Base-by-base conservation (phyloP, 805 yeast species). In the Vanderwaltozyma yarrowii region DNA sequence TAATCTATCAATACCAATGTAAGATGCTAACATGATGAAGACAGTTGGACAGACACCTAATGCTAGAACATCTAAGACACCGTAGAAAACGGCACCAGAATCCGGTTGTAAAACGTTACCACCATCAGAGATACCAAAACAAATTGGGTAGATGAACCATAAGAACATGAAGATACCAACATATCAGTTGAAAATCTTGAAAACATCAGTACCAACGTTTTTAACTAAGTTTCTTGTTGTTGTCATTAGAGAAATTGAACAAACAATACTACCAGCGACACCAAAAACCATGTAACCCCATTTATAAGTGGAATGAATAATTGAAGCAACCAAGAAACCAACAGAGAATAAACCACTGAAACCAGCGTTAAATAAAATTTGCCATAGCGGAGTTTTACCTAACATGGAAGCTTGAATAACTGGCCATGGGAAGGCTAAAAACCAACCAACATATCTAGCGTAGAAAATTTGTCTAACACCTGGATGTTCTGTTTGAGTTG, bases 101-200 rank as follows among this genome's bases (percentile, higher is more conserved):
- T 74, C 78, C 30, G 76, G 75, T 49, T 67, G 71, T 42, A 76
- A 70, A 33, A 64, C 71, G 51, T 75, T 75, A 57, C 80, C 80
- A 64, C 80, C 82, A 52, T 76, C 81, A 50, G 70, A 59, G 30
- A 53, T 39, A 51, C 52, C 56, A 38, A 47, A 53, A 42, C 44
- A 35, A 23, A 52, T 38, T 43, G 53, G 51, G 42, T 52, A 52
- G 43, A 74, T 59, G 36, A 72, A 52, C 73, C 75, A 68, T 26
- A 73, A 50, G 38, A 49, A 44, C 38, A 45, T 52, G 42, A 52
- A 59, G 30, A 53, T 39, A 51, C 52, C 56, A 38, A 47, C 52
- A 42, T 43, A 35, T 23, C 21, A 19, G 16, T 39, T 40, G 45
- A 58, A 55, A 34, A 54, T 45, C 21, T 40, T 42, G 19, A 45